These are phyloP conservation scores for Elongisporangium senticosum DNA, from an alignment of 352 stramenopile species.

Conservation along the genomic window DNA sequence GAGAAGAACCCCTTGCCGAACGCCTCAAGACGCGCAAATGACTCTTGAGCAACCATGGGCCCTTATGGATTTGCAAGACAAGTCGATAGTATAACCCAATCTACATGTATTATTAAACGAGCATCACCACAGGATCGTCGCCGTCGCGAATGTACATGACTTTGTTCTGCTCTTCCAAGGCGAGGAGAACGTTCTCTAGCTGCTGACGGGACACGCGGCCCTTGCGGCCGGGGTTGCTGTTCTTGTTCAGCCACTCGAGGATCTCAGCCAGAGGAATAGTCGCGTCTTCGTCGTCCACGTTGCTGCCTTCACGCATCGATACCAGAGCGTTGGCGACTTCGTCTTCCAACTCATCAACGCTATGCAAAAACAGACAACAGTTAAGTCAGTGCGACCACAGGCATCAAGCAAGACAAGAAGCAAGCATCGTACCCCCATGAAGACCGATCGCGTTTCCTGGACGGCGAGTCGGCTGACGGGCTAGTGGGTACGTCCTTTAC, in stretches of 20 bases:
- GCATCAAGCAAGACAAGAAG: background rate
- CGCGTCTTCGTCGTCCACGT: constrained; percentile 65
- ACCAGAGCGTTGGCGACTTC: constrained; percentile 55
- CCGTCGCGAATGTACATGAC: constrained; percentile 87
- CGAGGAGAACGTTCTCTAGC: constrained; percentile 62
- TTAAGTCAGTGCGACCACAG: background rate
- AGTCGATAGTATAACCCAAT: constrained; percentile 3
- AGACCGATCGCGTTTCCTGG: constrained; percentile 61
- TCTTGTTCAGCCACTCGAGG: constrained; percentile 47
- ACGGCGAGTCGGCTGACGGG: constrained; percentile 17
- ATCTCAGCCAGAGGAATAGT: constrained; percentile 54
- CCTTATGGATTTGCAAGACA: background rate
- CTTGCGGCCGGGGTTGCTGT: constrained; percentile 13
- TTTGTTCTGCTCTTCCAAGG: constrained; percentile 85
- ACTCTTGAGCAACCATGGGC: background rate
- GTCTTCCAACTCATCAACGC: constrained; percentile 51
- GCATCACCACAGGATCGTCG: constrained; percentile 77
- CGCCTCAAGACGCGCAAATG: background rate
- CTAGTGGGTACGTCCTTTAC: constrained; percentile 19
- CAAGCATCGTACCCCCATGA: constrained; percentile 49
- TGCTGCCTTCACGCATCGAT: constrained; percentile 42
- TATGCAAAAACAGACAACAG: constrained; percentile 15
- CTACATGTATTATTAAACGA: constrained; percentile 50
- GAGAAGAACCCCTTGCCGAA: background rate
- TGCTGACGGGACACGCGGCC: constrained; percentile 37